Evolutionary conservation across 73 alveolate species (phyloP), one percentile per base, ranked within the genome.

Genomic region (Uronychia setigera): DNA sequence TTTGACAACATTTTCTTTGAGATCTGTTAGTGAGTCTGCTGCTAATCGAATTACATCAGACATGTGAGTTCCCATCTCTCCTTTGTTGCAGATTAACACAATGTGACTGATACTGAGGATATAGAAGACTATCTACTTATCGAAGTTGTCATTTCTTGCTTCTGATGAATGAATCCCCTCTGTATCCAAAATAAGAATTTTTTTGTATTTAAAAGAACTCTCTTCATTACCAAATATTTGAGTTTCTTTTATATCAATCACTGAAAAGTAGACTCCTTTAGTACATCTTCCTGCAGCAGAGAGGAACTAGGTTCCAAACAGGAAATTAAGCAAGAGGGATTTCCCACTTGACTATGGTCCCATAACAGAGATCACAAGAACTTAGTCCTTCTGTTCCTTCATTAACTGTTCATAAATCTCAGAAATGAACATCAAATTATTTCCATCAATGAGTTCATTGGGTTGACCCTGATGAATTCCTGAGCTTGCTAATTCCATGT

Each of bases 291-390:
- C 89, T 1, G 35, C 75, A 28, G 89, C 78, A 30, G 89, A 82
- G 25, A 29, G 59, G 46, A 82, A 82, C 33, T 60, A 29, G 13
- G 89, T 82, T 19, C 89, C 89, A 67, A 82, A 82, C 33, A 82
- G 33, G 77, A 14, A 82, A 32, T 82, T 82, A 9, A 82, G 60
- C 0, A 82, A 76, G 19, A 82, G 76, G 32, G 89, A 86, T 74
- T 90, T 90, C 79, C 95, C 95, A 26, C 90, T 60, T 74, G 93
- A 86, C 76, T 90, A 84, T 57, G 90, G 93, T 0, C 95, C 95
- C 32, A 90, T 79, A 74, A 90, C 95, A 26, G 89, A 74, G 82
- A 90, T 87, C 34, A 90, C 93, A 32, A 80, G 79, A 1, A 58
- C 59, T 1, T 67, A 26, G 14, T 82, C 89, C 26, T 67, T n/a